Evolutionary conservation across 768 basidiomycete species (phyloP), one percentile per base, ranked within the genome.

Genomic region (Russula abietina): DNA sequence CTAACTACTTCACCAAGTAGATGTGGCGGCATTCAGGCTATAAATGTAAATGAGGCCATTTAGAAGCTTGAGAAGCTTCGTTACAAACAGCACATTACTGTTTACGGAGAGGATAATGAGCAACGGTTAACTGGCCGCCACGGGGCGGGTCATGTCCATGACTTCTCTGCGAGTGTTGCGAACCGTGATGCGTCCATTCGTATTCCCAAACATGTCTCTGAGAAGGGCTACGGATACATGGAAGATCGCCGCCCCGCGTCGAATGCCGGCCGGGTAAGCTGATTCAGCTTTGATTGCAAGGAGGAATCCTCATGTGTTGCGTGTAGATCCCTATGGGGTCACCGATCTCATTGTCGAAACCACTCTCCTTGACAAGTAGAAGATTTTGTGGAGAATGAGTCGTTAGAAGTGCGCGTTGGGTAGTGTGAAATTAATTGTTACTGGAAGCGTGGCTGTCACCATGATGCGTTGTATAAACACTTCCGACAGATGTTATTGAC

Each of bases 71-170:
- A 86, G 69, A 88, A 88, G 79, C 85, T n/a, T n/a, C n/a, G 86
- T 74, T 97, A 99, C 76, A 80, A 88, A 63, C 88, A 98, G 77
- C 95, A 98, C 80, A 97, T 97, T 68, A 92, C 92, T 45, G 94
- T 97, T 50, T 98, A 97, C 75, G 96, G 96, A 66, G 93, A 96
- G 74, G 93, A 97, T 82, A 99, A 99, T 77, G 97, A 98, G 59
- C 79, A 93, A 65, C 86, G 97, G 71, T 81, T 99, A 73, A 97
- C 95, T 28, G 97, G 97, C 64, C 88, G 89, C 68, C 96, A 98
- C 75, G 97, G 98, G 83, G 98, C 97, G 55, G 94, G 89, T 61
- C 92, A 94, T 78, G 98, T 98, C 70, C 82, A 86, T 68, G 73
- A 75, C 60, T 99, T 99, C 82, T 89, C 87, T 69, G 89, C n/a